Conservation (phyloP, 176 grass and related monocot genomes). For the Ensete ventricosum region DNA sequence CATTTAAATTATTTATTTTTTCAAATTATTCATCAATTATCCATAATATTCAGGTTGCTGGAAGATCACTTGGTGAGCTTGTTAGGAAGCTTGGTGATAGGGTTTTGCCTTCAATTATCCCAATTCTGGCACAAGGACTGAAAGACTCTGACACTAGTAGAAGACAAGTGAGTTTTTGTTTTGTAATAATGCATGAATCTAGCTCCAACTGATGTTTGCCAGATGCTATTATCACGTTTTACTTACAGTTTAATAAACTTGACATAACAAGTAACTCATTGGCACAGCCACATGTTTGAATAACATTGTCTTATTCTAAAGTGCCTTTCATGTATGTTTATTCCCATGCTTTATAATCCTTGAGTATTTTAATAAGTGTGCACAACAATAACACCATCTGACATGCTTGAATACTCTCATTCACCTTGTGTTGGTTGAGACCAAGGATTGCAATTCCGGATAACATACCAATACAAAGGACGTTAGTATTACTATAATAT, state of each 20-base stretch:
- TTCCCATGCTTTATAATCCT: not conserved
- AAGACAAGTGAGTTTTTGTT: constrained; percentile 77
- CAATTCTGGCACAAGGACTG: constrained; percentile 82
- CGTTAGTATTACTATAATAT: too few relatives aligned
- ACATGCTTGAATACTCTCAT: too few relatives aligned
- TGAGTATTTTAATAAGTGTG: not conserved
- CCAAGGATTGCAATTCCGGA: too few relatives aligned
- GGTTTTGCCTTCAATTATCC: constrained; percentile 92
- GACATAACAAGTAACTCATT: too few relatives aligned
- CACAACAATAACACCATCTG: too few relatives aligned
- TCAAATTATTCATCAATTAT: not conserved
- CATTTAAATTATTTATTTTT: not conserved
- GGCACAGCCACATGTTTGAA: not conserved
- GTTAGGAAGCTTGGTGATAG: constrained; percentile 96
- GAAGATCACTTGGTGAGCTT: constrained; percentile 91
- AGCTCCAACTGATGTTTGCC: too few relatives aligned
- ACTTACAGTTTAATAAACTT: too few relatives aligned
- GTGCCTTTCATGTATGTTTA: constrained; percentile 15
- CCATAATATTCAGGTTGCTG: constrained; percentile 57
- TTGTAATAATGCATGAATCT: not conserved
- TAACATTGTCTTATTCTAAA: constrained; percentile 4
- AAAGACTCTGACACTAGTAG: constrained; percentile 65
- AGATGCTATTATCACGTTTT: too few relatives aligned
- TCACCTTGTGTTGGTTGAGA: too few relatives aligned
- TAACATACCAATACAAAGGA: too few relatives aligned